These are phyloP conservation scores for Hypoxylon sp. DNA, from an alignment of 2,329 filamentous ascomycete genomes.

Conservation along the genomic window DNA sequence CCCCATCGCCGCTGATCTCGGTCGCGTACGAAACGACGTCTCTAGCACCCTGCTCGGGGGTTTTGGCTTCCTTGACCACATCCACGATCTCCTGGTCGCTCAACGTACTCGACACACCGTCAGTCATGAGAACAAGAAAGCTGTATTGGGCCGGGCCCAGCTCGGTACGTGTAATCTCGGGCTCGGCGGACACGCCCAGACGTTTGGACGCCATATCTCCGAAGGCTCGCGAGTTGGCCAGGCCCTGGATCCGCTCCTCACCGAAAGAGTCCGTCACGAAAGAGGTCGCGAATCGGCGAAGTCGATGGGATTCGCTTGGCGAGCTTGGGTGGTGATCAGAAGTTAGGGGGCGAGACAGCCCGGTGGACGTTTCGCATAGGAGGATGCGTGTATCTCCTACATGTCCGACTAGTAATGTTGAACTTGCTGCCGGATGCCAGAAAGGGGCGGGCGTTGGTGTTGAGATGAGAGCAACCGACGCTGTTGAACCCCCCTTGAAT, in stretches of 20 bases:
- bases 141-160: conserved; percentile 84
- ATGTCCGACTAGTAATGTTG: conserved; percentile 85
- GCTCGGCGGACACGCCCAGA: conserved; percentile 92
- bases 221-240: conserved; percentile 94
- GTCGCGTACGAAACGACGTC: conserved; percentile 87
- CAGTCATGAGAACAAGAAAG: conserved; percentile 87
- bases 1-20: conserved; percentile 74
- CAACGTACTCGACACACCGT: conserved; percentile 87
- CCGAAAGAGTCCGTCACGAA: conserved; percentile 97
- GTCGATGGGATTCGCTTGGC: conserved; percentile 80
- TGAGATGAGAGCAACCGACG: conserved; percentile 87
- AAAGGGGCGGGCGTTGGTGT: conserved; percentile 92
- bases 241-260: conserved; percentile 90
- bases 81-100: conserved; percentile 96
- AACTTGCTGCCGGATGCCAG: conserved; percentile 89
- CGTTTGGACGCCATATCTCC: conserved; percentile 92
- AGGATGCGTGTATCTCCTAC: conserved; percentile 93
- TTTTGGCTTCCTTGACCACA: conserved; percentile 90
- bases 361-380: conserved; percentile 85
- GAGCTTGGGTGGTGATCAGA: conserved; percentile 93
- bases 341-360: conserved; percentile 80
- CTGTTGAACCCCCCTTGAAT: conserved; percentile 94
- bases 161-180: conserved; percentile 82
- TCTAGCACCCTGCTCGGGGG: conserved; percentile 83
- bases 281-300: conserved; percentile 82